Base-by-base conservation (phyloP, 495 filamentous ascomycete genomes). In the Penicillium nucicola region DNA sequence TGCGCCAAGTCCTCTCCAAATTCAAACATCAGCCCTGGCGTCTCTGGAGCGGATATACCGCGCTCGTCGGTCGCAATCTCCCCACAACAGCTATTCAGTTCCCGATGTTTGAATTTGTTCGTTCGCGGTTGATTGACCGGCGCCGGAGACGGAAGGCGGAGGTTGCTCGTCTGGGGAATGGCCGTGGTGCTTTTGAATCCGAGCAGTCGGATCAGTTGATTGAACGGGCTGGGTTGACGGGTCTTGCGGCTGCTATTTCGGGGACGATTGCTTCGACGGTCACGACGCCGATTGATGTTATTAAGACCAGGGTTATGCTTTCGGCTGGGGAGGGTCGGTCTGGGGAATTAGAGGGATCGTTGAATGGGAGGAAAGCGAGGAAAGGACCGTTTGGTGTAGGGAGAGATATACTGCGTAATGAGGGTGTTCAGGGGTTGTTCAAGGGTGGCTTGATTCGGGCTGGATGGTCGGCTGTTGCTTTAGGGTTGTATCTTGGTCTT, bases 61-160 rank as follows among this genome's bases (percentile, higher is more conserved):
- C 87, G 5, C 77, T 96, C 2, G 83, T 86, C 5, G 84, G 86
- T 2, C 73, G 92, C 3, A 95, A 96, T 59, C 58, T 97, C 12
- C 92, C 89, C 0, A 93, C 89, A 53, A 95, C 90, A 13, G 89
- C 88, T 5, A 70, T 95, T 56, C 89, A 95, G 56, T 96, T 95
- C 57, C 90, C 91, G 11, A 69, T 95, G 55, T 95, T 92, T 59
- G 90, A 96, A 69, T 74, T 74, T 50, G 42, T 88, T 33, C 84
- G 76, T 42, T 56, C 67, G 23, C 45, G 38, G 5, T 62, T 83
- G 13, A 62, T 70, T 47, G 52, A 78, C 9, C 65, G 64, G 37
- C 48, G 76, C 38, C 39, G 50, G 23, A 18, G 20, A 28, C 42
- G 50, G 45, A 70, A 43, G 40, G 64, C 23, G 17, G 17, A 1